Percentiles rank a stretch among this genome's conserved stretches.
Evolutionary conservation across 2,329 filamentous ascomycete genomes (phyloP).

Genomic region (Coniochaeta pulveracea): DNA sequence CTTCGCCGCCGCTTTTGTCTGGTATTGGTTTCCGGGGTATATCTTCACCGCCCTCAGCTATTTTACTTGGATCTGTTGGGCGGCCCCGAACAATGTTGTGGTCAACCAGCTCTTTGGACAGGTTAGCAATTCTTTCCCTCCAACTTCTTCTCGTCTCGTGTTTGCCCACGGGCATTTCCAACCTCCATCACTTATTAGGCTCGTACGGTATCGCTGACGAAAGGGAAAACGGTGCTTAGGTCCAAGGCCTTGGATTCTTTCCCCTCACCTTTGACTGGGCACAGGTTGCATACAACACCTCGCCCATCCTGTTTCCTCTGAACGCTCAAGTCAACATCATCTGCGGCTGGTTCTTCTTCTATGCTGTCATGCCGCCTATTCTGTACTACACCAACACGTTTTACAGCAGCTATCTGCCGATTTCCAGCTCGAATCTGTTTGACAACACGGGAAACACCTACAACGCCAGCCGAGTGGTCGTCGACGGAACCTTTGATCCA

Average conservation of each 20-base stretch:
- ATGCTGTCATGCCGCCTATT: conserved; percentile 18
- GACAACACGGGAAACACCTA: conserved; percentile 20
- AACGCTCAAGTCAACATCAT: conserved; percentile 19
- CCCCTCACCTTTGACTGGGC: conserved; percentile 22
- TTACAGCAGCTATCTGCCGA: conserved; percentile 19
- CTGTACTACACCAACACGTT: conserved; percentile 20
- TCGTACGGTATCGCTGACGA: no score
- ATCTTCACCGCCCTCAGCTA: conserved; percentile 36
- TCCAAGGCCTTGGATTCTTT: conserved; percentile 14
- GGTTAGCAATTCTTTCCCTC: no score
- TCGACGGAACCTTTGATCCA: conserved; percentile 15
- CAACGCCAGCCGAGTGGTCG: conserved; percentile 18
- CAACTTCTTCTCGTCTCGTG: no score
- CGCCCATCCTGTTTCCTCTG: conserved; percentile 18
- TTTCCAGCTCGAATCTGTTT: conserved; percentile 17
- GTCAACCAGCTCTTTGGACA: conserved; percentile 4
- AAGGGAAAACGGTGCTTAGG: no score
- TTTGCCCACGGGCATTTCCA: no score
- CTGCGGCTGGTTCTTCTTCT: conserved; percentile 18
- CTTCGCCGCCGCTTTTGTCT: conserved; percentile 28
- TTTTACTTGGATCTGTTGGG: conserved; percentile 18
- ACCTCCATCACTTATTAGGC: no score
- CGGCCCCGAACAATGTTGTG: conserved; percentile 2
- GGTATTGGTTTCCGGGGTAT: conserved; percentile 43
- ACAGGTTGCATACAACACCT: conserved; percentile 18